phyloP scores from a whole-genome alignment of 129 eudicot species.

The Ambrosia artemisiifolia region DNA sequence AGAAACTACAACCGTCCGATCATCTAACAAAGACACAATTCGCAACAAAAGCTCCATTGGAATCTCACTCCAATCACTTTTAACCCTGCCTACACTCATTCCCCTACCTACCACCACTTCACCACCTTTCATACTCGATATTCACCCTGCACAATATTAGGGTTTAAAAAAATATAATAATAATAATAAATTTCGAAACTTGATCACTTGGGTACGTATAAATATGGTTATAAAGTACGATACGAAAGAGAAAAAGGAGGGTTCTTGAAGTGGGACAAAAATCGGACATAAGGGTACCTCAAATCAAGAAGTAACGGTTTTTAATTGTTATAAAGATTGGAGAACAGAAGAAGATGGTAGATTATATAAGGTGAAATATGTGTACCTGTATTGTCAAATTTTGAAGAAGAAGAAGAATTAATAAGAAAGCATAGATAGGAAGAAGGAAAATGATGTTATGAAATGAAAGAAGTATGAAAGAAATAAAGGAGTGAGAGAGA shows the following conservation, averaged over 20 bases:
- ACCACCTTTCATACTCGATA: constrained; percentile 17
- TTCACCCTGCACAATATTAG: not conserved
- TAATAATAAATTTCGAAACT: no score
- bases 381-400: no score
- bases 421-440: not conserved
- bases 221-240: no score
- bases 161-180: no score
- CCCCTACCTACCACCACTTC: constrained; percentile 41
- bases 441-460: constrained; percentile 4
- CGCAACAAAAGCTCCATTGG: constrained; percentile 81
- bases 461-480: not conserved
- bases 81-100: constrained; percentile 30
- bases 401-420: no score
- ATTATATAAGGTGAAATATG: no score
- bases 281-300: not conserved
- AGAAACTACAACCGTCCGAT: constrained; percentile 70
- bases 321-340: not conserved
- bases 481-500: not conserved
- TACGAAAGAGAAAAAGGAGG: no score
- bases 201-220: no score
- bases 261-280: not conserved
- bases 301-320: not conserved
- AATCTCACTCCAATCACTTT: constrained; percentile 75
- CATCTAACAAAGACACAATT: constrained; percentile 58
- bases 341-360: not conserved